A percentile compares a stretch with the other conserved stretches of the same genome.
Evolutionary conservation across 208 protist genomes (phyloP).

Genomic region (Trypanosoma lewisi): DNA sequence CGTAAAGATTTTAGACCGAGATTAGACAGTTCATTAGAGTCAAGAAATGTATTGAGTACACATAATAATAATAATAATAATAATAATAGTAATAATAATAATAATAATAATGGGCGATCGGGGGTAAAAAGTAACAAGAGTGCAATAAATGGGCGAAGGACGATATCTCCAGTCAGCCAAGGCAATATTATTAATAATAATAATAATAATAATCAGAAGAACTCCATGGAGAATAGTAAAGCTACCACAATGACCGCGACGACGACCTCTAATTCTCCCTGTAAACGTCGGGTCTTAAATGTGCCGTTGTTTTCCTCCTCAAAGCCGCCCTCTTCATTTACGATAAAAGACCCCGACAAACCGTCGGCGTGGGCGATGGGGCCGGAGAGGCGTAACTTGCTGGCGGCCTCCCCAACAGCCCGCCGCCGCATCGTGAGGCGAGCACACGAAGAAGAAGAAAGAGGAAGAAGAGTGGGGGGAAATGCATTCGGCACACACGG

Average conservation of each 20-base stretch:
- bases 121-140: no score
- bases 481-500: no score
- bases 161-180: not conserved
- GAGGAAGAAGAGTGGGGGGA: conserved; percentile 5
- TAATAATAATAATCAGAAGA: no score
- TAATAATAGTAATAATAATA: not conserved
- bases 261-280: not conserved
- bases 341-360: conserved; percentile 46
- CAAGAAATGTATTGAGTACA: conserved; percentile 24
- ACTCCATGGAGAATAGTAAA: no score
- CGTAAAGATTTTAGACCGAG: conserved; percentile 50
- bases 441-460: not conserved
- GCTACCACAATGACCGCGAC: no score
- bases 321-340: conserved; percentile 54
- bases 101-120: not conserved
- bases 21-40: conserved; percentile 33
- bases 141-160: no score
- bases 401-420: not conserved
- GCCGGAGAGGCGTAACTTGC: conserved; percentile 27
- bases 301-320: conserved; percentile 36
- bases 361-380: conserved; percentile 77
- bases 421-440: conserved; percentile 7
- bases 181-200: no score
- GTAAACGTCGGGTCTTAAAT: conserved; percentile 18
- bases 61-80: conserved; percentile 17